These are phyloP conservation scores for Metschnikowia bowlesiae DNA, from an alignment of 805 yeast genomes.

Conservation along the genomic window DNA sequence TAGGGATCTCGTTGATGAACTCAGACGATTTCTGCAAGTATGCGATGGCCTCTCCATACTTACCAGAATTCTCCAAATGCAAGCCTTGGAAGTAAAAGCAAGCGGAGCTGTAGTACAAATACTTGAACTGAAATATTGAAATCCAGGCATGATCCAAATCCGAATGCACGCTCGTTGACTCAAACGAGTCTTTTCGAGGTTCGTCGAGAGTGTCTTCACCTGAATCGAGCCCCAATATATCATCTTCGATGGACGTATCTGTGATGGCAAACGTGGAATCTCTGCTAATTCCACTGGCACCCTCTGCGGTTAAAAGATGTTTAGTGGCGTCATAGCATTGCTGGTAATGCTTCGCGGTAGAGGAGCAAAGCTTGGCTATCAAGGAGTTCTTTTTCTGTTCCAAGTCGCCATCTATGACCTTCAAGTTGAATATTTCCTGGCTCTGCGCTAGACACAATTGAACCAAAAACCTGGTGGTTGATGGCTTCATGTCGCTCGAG, in stretches of 20 bases:
- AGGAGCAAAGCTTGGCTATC: conserved; percentile 68
- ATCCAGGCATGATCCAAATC: conserved; percentile 45
- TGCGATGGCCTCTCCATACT: conserved; percentile 76
- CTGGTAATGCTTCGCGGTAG: conserved; percentile 54
- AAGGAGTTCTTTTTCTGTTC: conserved; percentile 58
- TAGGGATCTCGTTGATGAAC: conserved; percentile 26
- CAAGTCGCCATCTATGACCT: conserved; percentile 49
- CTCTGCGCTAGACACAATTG: conserved; percentile 79
- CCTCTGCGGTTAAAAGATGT: conserved; percentile 16
- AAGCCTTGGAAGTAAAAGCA: conserved; percentile 58
- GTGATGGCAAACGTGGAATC: conserved; percentile 17
- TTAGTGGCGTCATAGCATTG: conserved; percentile 45
- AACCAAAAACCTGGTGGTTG: conserved; percentile 59
- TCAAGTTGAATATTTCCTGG: conserved; percentile 75
- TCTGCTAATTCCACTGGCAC: conserved; percentile 9
- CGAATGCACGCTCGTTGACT: conserved; percentile 20
- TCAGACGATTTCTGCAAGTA: conserved; percentile 50
- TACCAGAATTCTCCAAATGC: conserved; percentile 48
- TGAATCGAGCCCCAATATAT: conserved; percentile 8
- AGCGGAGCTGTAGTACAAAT: conserved; percentile 52
- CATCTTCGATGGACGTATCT: conserved; percentile 27
- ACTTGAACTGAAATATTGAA: conserved; percentile 48
- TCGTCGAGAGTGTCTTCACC: conserved; percentile 11
- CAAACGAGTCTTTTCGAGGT: conserved; percentile 8
- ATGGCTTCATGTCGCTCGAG: conserved; percentile 65